Evolutionary conservation across 345 rosid species (phyloP).

Genomic region (Bruguiera gymnorhiza): DNA sequence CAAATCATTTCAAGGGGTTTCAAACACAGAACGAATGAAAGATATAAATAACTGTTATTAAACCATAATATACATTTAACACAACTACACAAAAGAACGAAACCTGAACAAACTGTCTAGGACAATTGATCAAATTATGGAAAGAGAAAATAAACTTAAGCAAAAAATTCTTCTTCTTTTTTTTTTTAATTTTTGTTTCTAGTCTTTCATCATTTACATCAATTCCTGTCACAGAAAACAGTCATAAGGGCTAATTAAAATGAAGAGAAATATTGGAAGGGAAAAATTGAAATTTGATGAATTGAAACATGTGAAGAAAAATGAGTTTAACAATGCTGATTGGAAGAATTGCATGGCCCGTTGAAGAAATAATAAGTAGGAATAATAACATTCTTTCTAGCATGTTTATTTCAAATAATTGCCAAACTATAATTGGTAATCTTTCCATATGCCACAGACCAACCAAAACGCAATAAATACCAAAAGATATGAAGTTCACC

Average conservation of each 20-base stretch:
- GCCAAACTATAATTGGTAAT: no score
- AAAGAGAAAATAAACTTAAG: neutral
- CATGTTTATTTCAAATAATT: no score
- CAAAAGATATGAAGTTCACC: constrained; percentile 37
- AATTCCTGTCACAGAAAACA: neutral
- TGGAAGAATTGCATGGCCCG: neutral
- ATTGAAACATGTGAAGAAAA: neutral
- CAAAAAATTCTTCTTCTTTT: neutral
- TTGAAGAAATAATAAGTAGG: neutral
- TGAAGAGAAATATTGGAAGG: neutral
- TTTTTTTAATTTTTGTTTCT: neutral
- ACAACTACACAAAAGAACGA: neutral
- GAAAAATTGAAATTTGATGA: neutral
- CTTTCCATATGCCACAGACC: neutral
- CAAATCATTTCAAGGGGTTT: constrained; percentile 8
- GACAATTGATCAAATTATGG: neutral
- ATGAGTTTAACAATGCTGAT: neutral
- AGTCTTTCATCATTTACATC: neutral
- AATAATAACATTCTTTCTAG: no score
- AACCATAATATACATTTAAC: neutral
- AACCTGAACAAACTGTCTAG: neutral
- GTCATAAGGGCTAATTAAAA: neutral
- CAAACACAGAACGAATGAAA: neutral
- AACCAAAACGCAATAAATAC: neutral
- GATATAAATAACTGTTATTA: neutral